A percentile compares a stretch with the other conserved stretches of the same genome.
Conservation (phyloP, 371 early-diverging fungal genomes). For the Actinomortierella ambigua region DNA sequence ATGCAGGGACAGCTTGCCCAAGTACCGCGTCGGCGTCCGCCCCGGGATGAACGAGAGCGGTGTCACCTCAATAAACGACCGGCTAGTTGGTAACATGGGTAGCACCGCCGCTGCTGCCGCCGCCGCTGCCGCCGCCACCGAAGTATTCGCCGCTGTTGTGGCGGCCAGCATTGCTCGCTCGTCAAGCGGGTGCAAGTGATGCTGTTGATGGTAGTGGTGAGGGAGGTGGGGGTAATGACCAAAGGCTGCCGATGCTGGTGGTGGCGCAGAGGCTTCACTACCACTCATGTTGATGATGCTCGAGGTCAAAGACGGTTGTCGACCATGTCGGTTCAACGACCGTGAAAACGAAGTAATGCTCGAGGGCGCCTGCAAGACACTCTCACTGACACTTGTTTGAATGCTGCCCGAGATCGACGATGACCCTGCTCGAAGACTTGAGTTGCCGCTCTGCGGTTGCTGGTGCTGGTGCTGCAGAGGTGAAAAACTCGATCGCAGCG, state of each 20-base stretch:
- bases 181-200: background rate
- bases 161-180: background rate
- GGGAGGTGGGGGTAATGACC: no score
- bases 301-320: conserved; percentile 32
- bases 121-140: background rate
- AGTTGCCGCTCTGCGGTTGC: no score
- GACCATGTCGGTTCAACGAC: conserved; percentile 5
- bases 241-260: no score
- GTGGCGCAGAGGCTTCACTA: no score
- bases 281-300: background rate
- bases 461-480: no score
- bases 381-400: no score
- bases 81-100: conserved; percentile 43
- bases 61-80: conserved; percentile 45
- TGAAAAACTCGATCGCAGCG: no score
- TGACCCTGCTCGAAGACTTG: no score
- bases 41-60: conserved; percentile 64
- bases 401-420: no score
- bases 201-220: conserved; percentile 2
- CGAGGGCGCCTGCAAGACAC: no score
- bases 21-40: conserved; percentile 48
- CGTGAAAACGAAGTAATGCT: no score
- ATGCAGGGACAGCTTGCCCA: conserved; percentile 74
- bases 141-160: background rate
- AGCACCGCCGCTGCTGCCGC: conserved; percentile 4